These are phyloP conservation scores for Tremellales sp. DNA, from an alignment of 1,284 basidiomycete species.

Conservation along the genomic window DNA sequence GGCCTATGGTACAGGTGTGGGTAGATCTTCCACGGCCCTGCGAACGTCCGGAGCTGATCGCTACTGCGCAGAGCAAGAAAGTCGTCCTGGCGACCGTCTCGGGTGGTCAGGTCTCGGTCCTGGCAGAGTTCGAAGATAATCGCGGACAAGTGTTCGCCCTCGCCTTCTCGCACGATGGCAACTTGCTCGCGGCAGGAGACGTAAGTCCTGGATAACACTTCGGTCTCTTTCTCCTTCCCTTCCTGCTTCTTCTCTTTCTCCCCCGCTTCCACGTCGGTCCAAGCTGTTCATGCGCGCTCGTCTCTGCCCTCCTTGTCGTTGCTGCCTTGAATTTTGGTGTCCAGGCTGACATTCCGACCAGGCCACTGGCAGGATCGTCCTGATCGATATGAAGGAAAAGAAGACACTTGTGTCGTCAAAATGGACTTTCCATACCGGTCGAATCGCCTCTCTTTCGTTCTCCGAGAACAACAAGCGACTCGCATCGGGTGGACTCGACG, in stretches of 20 bases:
- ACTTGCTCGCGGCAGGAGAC: constrained; percentile 73
- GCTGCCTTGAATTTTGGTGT: neutral
- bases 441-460: constrained; percentile 76
- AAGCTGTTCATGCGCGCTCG: neutral
- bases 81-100: constrained; percentile 55
- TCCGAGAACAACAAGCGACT: constrained; percentile 68
- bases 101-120: constrained; percentile 19
- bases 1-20: constrained; percentile 32
- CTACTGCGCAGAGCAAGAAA: constrained; percentile 60
- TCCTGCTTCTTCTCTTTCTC: neutral
- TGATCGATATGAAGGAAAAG: constrained; percentile 60
- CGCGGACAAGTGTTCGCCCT: constrained; percentile 69
- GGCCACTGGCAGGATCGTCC: constrained; percentile 42
- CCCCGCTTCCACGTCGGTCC: constrained; percentile 6
- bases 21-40: neutral
- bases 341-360: constrained; percentile 4
- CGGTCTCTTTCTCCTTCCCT: neutral
- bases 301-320: no score
- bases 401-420: constrained; percentile 64
- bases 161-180: constrained; percentile 74
- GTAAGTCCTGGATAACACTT: constrained; percentile 58
- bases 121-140: constrained; percentile 61
- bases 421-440: constrained; percentile 86
- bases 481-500: constrained; percentile 85
- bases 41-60: neutral